Percentiles rank a stretch among this genome's conserved stretches.
These are phyloP conservation scores for Teratosphaeria viscida DNA, from an alignment of 2,329 filamentous ascomycete species.

Conservation along the genomic window DNA sequence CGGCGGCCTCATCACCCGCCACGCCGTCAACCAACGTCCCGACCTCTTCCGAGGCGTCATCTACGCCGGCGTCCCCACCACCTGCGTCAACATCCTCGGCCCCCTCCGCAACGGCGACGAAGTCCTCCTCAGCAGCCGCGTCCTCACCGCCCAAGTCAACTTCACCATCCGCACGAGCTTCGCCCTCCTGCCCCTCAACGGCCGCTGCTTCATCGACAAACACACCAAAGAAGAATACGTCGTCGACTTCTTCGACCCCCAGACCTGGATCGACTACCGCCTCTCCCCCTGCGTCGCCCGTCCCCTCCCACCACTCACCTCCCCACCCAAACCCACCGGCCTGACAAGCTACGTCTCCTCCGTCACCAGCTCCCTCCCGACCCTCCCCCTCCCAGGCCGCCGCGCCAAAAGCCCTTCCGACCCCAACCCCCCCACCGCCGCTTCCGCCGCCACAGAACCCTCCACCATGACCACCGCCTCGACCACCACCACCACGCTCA, in stretches of 20 bases:
- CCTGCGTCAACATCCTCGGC: constrained; percentile 84
- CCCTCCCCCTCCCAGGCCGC: constrained; percentile 14
- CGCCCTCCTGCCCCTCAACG: constrained; percentile 73
- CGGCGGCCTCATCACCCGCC: constrained; percentile 76
- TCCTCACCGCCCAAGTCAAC: constrained; percentile 85
- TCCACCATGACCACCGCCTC: constrained; percentile 19
- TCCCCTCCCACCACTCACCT: constrained; percentile 47
- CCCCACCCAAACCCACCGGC: constrained; percentile 26
- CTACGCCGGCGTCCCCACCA: constrained; percentile 74
- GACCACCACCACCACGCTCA: constrained; percentile 30
- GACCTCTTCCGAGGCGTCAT: constrained; percentile 78
- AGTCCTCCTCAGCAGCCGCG: constrained; percentile 76
- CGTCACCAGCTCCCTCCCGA: constrained; percentile 33
- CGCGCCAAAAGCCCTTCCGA: constrained; percentile 8
- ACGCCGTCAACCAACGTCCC: constrained; percentile 75
- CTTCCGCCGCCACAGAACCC: constrained; percentile 19
- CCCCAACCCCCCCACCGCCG: constrained; percentile 6
- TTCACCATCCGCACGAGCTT: constrained; percentile 84
- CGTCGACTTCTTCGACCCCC: constrained; percentile 71
- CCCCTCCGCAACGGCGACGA: constrained; percentile 87
- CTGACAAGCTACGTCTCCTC: constrained; percentile 36
- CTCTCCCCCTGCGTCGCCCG: constrained; percentile 68
- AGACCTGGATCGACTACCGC: constrained; percentile 69
- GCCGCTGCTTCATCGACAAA: constrained; percentile 78
- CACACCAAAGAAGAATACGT: constrained; percentile 68